Percentiles rank a stretch among this genome's conserved stretches.
Evolutionary conservation across 176 grass and related monocot species (phyloP).

Genomic region (Stipa capillata): DNA sequence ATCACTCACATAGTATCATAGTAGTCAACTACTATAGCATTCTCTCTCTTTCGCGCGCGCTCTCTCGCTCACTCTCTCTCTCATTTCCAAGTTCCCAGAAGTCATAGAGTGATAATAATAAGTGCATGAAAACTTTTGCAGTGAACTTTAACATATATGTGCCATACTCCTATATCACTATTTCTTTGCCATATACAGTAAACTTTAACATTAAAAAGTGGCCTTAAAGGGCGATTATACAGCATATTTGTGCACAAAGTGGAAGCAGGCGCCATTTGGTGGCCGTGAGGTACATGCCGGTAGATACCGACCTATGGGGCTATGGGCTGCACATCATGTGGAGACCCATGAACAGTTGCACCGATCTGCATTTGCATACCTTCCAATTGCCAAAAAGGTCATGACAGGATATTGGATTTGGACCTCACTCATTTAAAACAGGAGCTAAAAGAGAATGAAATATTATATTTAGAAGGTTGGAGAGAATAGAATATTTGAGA

Average conservation of each 20-base stretch:
- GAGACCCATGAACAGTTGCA: slow-evolving; percentile 3
- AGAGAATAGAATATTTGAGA: neutral
- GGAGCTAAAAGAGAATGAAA: neutral
- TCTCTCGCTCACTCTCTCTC: too few species aligned
- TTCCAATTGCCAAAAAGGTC: slow-evolving; percentile 12
- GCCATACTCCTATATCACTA: neutral
- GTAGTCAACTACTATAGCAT: neutral
- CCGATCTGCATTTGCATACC: slow-evolving; percentile 2
- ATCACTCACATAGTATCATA: slow-evolving; percentile 7
- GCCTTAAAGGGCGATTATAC: neutral
- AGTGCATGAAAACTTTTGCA: too few species aligned
- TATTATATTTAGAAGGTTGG: neutral
- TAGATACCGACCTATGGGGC: neutral
- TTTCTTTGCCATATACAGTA: neutral
- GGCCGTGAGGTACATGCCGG: neutral
- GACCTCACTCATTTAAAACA: slow-evolving; percentile 10
- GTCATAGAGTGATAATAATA: neutral
- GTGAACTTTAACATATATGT: too few species aligned
- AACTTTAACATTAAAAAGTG: neutral
- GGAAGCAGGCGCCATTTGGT: slow-evolving; percentile 7
- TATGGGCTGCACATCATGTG: neutral
- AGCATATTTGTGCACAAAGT: neutral
- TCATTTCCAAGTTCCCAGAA: neutral
- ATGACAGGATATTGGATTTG: neutral
- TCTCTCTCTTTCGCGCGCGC: too few species aligned